Base-by-base conservation (phyloP, 2,329 filamentous ascomycete genomes). In the Colletotrichum falcatum region DNA sequence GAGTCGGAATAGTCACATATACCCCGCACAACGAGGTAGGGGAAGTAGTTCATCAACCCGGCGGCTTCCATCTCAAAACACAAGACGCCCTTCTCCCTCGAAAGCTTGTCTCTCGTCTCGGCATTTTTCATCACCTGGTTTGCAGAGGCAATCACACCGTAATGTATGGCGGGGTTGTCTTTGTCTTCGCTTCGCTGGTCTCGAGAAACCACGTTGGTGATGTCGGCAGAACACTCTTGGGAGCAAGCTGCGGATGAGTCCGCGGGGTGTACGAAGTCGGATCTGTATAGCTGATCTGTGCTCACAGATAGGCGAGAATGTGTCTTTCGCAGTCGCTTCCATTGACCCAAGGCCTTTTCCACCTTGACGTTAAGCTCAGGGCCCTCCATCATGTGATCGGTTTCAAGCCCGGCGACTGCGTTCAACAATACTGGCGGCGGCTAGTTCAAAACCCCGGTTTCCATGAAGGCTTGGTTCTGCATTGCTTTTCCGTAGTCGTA, bases 1-100 rank as follows among this genome's bases (percentile, higher is more conserved):
- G 75, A 78, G 65, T 84, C 82, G 4, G 79, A 75, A 56, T 83
- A 83, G 56, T 83, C 79, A 28, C 78, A 83, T 0, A 84, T 81
- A 0, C 81, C 81, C 23, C 80, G 77, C n/a, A 84, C 79, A 0
- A 80, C 75, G 0, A 83, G 65, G 39, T 78, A 83, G 0, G 79
- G 77, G 1, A 81, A 74, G 0, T 75, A 56, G 20, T 74, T 73
- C 73, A 76, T 74, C 0, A 78, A 12, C 0, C 79, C 78, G 0
- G 78, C 77, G 1, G 76, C 76, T n/a, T 79, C 78, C 78, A 77
- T 80, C 28, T 81, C 76, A 11, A 79, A 73, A 2, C 78, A 79
- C 0, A 77, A 60, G 0, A 75, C 61, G 0, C 70, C 71, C 0
- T 72, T 61, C 1, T 74, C 56, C 0, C 48, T 26, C 0, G 76